Conservation (phyloP, 768 basidiomycete genomes). For the Russula virescens region DNA sequence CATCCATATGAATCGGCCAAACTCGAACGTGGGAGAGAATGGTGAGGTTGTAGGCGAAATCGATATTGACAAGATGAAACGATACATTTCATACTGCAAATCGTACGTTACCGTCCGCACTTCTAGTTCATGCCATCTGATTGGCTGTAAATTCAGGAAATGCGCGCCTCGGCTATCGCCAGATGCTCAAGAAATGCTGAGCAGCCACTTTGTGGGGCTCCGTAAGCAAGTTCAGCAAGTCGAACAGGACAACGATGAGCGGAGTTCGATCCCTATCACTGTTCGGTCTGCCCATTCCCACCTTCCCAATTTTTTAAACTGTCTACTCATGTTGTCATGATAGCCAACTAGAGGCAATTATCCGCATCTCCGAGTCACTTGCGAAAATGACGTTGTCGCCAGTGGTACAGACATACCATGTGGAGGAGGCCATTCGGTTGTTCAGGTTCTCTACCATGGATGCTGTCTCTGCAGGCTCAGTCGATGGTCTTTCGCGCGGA, state of each 20-base stretch:
- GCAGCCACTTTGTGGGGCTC: slow-evolving; percentile 89
- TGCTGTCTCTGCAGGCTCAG: slow-evolving; percentile 90
- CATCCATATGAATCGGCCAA: slow-evolving; percentile 93
- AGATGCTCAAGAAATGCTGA: slow-evolving; percentile 94
- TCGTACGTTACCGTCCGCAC: slow-evolving; percentile 43
- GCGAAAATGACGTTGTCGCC: slow-evolving; percentile 90
- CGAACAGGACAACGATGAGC: slow-evolving; percentile 93
- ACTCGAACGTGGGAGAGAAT: slow-evolving; percentile 52
- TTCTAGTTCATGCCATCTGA: neutral
- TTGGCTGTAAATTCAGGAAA: slow-evolving; percentile 50
- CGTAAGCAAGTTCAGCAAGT: slow-evolving; percentile 93
- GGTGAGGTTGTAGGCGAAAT: slow-evolving; percentile 80
- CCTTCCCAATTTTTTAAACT: neutral
- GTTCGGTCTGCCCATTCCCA: slow-evolving; percentile 61
- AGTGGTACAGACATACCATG: slow-evolving; percentile 85
- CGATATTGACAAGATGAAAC: slow-evolving; percentile 96
- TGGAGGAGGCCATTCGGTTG: slow-evolving; percentile 94
- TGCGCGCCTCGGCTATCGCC: slow-evolving; percentile 91
- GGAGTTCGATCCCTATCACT: slow-evolving; percentile 97
- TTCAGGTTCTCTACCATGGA: slow-evolving; percentile 99
- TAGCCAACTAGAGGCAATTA: slow-evolving; percentile 95
- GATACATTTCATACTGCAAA: slow-evolving; percentile 95
- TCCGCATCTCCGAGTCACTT: slow-evolving; percentile 95
- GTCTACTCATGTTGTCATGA: slow-evolving; percentile 5
- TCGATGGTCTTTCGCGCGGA: slow-evolving; percentile 86